phyloP scores from a whole-genome alignment of 306 rosid species.

The Alnus rubra region DNA sequence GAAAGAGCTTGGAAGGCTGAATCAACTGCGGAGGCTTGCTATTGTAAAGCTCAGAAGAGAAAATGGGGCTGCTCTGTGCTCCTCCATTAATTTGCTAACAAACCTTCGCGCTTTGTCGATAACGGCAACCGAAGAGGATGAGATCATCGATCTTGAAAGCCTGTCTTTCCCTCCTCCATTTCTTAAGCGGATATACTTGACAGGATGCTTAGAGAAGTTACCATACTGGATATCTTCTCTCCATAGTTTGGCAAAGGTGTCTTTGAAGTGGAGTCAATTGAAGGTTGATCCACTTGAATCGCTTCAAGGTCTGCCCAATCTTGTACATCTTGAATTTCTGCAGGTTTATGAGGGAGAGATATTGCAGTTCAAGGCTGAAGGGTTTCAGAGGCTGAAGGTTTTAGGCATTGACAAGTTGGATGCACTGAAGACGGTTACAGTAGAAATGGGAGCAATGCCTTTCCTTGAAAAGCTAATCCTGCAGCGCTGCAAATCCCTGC shows the following conservation, averaged over 20 bases:
- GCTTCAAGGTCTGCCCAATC: conserved; percentile 45
- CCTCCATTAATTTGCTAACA: conserved; percentile 27
- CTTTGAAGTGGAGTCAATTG: conserved; percentile 31
- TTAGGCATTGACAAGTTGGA: conserved; percentile 59
- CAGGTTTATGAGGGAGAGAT: conserved; percentile 50
- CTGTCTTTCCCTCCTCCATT: conserved; percentile 28
- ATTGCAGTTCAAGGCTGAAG: conserved; percentile 48
- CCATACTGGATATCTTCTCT: conserved; percentile 43
- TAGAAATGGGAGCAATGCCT: conserved; percentile 64
- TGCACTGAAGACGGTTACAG: conserved; percentile 41
- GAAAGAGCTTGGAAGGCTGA: conserved; percentile 34
- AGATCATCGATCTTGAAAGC: conserved; percentile 28
- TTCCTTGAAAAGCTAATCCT: conserved; percentile 55
- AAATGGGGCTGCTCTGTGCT: conserved; percentile 34
- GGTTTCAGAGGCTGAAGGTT: conserved; percentile 62
- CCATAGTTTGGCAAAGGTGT: conserved; percentile 20
- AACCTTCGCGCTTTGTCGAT: conserved; percentile 29
- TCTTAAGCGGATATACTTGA: conserved; percentile 37
- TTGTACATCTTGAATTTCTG: conserved; percentile 51
- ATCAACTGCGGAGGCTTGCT: conserved; percentile 38
- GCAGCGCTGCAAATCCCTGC: conserved; percentile 47
- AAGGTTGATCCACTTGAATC: conserved; percentile 38
- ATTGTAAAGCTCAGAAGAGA: conserved; percentile 26
- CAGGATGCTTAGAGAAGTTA: conserved; percentile 31
- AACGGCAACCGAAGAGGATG: conserved; percentile 25